phyloP scores from a whole-genome alignment of 129 eudicot genomes.

The Arctium lappa region DNA sequence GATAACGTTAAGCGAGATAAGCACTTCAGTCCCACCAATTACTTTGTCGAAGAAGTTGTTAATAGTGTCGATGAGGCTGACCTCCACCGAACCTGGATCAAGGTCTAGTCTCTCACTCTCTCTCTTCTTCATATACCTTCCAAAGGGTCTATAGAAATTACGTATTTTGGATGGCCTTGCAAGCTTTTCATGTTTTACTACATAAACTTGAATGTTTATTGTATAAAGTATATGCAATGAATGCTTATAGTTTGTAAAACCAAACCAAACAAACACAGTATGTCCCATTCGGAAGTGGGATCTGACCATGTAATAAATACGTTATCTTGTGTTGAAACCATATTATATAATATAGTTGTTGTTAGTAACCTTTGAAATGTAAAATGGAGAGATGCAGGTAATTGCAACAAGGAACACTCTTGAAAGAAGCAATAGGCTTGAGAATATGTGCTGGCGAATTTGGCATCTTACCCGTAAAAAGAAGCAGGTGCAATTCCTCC shows the following conservation, averaged over 20 bases:
- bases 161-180: neutral
- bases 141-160: neutral
- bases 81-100: conserved; percentile 81
- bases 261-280: neutral
- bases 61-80: conserved; percentile 73
- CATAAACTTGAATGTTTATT: neutral
- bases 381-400: conserved; percentile 42
- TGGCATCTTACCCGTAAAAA: conserved; percentile 91
- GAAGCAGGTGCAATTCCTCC: conserved; percentile 54
- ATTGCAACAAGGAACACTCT: conserved; percentile 81
- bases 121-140: neutral
- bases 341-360: neutral
- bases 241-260: neutral
- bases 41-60: conserved; percentile 81
- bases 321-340: neutral
- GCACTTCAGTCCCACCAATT: conserved; percentile 64
- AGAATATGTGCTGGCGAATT: conserved; percentile 92
- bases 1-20: conserved; percentile 42
- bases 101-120: conserved; percentile 35
- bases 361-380: conserved; percentile 10
- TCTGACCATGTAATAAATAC: too few species aligned
- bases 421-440: conserved; percentile 72
- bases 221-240: neutral
- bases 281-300: neutral
- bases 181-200: conserved; percentile 3